These are phyloP conservation scores for Diaporthe humulicola DNA, from an alignment of 2,329 filamentous ascomycete genomes.

Conservation along the genomic window DNA sequence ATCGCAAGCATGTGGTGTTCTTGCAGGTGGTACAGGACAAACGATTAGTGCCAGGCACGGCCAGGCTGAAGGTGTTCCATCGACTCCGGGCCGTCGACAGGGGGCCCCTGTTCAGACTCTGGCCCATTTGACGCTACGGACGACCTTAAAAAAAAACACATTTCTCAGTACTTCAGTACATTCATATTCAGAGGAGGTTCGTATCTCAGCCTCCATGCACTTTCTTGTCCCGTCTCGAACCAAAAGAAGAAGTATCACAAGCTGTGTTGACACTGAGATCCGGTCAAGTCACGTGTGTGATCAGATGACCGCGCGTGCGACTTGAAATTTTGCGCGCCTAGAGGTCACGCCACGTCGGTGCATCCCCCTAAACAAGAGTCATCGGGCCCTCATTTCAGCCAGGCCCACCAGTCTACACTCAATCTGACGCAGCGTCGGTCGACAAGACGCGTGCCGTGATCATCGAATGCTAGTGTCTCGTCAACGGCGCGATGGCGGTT, in stretches of 20 bases:
- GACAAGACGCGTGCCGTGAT: not conserved
- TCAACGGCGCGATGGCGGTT: slow-evolving; percentile 7
- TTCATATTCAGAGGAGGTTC: not conserved
- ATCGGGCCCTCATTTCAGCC: not conserved
- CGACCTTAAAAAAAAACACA: not conserved
- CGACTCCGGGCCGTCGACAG: too few species aligned
- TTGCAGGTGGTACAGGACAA: too few species aligned
- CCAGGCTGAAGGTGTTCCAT: too few species aligned
- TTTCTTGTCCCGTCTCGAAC: not conserved
- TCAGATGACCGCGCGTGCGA: slow-evolving; percentile 19
- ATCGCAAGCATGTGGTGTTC: too few species aligned
- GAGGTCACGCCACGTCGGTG: not conserved
- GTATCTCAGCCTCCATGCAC: not conserved
- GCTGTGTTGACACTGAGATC: not conserved
- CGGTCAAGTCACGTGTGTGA: not conserved
- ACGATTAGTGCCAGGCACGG: too few species aligned
- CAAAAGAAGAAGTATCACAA: not conserved
- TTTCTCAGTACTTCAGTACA: not conserved
- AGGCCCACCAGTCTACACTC: not conserved
- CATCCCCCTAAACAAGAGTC: not conserved
- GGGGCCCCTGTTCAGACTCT: not conserved
- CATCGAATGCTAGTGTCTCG: not conserved
- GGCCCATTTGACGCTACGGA: not conserved
- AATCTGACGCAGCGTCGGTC: too few species aligned
- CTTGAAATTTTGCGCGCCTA: not conserved